Evolutionary conservation across 768 basidiomycete genomes (phyloP), one percentile per base, ranked within the genome.

Genomic region (Tricholoma hemisulphureum): DNA sequence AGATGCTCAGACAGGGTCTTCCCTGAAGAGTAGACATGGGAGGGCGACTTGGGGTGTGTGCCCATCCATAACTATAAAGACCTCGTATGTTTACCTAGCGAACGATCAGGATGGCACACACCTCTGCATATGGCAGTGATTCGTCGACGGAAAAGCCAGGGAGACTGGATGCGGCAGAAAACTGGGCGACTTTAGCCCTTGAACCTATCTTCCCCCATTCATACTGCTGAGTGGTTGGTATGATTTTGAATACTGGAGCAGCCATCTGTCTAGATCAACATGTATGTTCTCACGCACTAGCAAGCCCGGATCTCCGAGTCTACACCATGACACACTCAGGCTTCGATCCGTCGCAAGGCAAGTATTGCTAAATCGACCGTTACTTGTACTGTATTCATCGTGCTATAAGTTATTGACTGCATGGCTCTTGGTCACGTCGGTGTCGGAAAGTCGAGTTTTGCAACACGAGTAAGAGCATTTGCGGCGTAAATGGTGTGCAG

Each of bases 51-150:
- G 2, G 91, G 82, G 65, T 98, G 97, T 0, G 97, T 98, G 9
- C 97, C 97, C 96, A 98, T 98, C 97, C 97, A 99, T 43, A 99
- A 77, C 95, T 98, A 69, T 54, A 13, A 29, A 23, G 57, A 46
- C 43, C 39, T n/a, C n/a, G n/a, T n/a, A 29, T 49, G 39, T 6
- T 34, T 32, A 56, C 53, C n/a, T 20, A 16, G 13, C 18, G 34
- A 21, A n/a, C 21, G 34, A 53, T 16, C 41, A 45, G 23, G 52
- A 37, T 62, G 16, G 46, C 84, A 52, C 84, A 52, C 70, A 93
- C 96, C 86, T 99, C 96, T 24, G 97, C 96, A 69, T 98, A 98
- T 3, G 93, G 91, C 59, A 82, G 80, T 18, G 77, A 71, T 64
- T 88, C 83, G 61, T 94, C 84, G 52, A 93, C 75, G 10, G 68